phyloP scores from a whole-genome alignment of 768 basidiomycete genomes.

The Leucocoprinus birnbaumii region DNA sequence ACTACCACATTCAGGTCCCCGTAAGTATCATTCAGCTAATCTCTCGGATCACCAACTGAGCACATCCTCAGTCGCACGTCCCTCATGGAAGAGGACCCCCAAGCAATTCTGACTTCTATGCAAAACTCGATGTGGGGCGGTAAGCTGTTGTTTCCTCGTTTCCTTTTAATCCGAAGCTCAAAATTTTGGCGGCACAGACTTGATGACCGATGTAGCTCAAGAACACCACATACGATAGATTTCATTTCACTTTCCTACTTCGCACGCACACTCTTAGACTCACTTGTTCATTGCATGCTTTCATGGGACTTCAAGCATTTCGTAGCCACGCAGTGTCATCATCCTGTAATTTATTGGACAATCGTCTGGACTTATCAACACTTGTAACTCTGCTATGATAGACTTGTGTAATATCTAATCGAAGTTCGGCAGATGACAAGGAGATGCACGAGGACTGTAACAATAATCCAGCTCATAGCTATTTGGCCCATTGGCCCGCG shows the following conservation, averaged over 20 bases:
- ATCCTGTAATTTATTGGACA: no score
- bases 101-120: constrained; percentile 54
- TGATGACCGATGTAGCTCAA: constrained; percentile 8
- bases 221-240: background rate
- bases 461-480: no score
- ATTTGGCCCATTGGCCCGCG: no score
- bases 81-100: constrained; percentile 41
- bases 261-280: background rate
- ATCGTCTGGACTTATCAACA: background rate
- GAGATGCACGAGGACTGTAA: no score
- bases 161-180: background rate
- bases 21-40: constrained; percentile 31
- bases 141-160: constrained; percentile 26
- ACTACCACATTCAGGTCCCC: constrained; percentile 43
- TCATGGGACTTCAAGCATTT: background rate
- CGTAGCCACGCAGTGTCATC: background rate
- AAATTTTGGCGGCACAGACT: background rate
- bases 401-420: no score
- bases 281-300: background rate
- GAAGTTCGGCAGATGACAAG: no score
- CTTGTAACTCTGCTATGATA: background rate
- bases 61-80: constrained; percentile 29
- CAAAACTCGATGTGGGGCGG: constrained; percentile 74
- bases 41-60: background rate
- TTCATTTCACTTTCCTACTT: background rate